Evolutionary conservation across 441 rosid species (phyloP), one percentile per base, ranked within the genome.

Genomic region (Erodium moschatum): DNA sequence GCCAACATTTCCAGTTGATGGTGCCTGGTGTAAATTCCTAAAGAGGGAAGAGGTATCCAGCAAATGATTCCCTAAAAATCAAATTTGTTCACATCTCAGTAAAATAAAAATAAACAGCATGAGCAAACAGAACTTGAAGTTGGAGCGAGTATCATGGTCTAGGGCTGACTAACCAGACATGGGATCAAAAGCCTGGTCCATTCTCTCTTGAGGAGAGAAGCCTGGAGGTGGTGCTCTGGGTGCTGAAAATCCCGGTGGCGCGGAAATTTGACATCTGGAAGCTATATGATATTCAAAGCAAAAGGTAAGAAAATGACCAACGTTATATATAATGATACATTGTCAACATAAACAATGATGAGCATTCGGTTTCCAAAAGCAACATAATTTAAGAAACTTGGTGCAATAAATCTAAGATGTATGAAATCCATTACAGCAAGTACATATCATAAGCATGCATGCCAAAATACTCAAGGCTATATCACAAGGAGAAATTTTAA

Each of bases 191-290:
- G 79, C 61, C 66, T 74, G 86, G 61, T 88, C 89, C 76, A 74
- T 69, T 80, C 93, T 88, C 70, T 84, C 96, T 27, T 85, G 87
- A 67, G 88, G 85, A 73, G 88, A 83, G 72, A 94, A 94, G 64
- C 97, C 97, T 5, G 97, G 99, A 35, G 99, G 97, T 19, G 99
- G 97, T 67, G 94, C 85, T 82, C 75, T 88, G 67, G 97, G 89
- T 64, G 81, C 82, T 56, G 91, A 77, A 71, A 94, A 94, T 69
- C 99, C 99, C 72, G 97, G 99, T 6, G 97, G 99, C 15, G 88
- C 96, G 20, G 94, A 86, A 60, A 86, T 72, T 75, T 86, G 99
- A 79, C 88, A 77, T 67, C 97, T 84, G 54, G 97, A 79, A n/a
- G n/a, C n/a, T n/a, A n/a, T n/a, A 24, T 24, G 27, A 44, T 66